These are phyloP conservation scores for Alternaria brassicae DNA, from an alignment of 2,329 filamentous ascomycete genomes.

Conservation along the genomic window DNA sequence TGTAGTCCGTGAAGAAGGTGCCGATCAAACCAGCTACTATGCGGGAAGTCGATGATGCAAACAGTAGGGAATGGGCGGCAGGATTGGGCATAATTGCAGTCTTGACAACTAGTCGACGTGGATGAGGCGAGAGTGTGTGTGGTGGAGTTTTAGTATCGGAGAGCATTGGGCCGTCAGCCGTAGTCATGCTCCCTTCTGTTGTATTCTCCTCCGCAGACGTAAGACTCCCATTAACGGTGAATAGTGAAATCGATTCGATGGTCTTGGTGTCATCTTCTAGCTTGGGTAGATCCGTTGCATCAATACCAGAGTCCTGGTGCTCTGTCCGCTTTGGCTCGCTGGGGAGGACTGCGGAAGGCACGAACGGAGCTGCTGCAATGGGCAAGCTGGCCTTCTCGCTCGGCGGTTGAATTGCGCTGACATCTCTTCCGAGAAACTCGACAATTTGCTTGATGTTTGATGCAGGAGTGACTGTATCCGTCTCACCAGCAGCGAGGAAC, in stretches of 20 bases:
- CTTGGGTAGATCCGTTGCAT: constrained; percentile 37
- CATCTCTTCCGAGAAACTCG: constrained; percentile 48
- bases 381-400: constrained; percentile 51
- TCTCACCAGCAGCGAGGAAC: constrained; percentile 78
- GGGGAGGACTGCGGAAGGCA: constrained; percentile 38
- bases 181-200: constrained; percentile 43
- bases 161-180: constrained; percentile 16
- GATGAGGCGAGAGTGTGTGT: constrained; percentile 31
- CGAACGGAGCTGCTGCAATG: constrained; percentile 60
- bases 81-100: constrained; percentile 75
- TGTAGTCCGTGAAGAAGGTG: constrained; percentile 76
- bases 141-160: constrained; percentile 7
- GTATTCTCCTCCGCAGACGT: constrained; percentile 33
- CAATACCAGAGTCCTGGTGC: constrained; percentile 47
- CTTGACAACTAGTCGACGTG: constrained; percentile 62
- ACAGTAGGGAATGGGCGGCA: constrained; percentile 83
- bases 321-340: constrained; percentile 29
- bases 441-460: constrained; percentile 73
- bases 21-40: constrained; percentile 82
- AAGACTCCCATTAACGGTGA: constrained; percentile 26
- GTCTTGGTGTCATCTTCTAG: constrained; percentile 25
- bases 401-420: constrained; percentile 43
- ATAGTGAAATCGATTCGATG: constrained; percentile 22
- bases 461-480: constrained; percentile 78
- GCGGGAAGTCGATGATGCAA: constrained; percentile 76